phyloP scores from a whole-genome alignment of 1,139 yeast genomes.

The Lodderomyces parapsilosis region DNA sequence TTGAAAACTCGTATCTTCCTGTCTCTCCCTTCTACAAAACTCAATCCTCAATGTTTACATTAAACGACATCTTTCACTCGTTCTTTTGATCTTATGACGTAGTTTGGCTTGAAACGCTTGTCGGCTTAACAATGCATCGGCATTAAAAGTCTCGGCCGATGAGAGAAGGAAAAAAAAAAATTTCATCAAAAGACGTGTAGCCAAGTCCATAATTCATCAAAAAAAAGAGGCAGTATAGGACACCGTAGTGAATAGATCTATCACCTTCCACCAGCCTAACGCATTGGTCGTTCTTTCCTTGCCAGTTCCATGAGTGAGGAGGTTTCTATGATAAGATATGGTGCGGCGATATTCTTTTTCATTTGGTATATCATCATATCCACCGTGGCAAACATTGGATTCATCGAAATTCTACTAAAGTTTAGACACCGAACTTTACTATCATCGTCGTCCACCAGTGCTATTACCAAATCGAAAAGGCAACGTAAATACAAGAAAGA shows the following conservation, averaged over 20 bases:
- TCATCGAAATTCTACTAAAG: constrained; percentile 40
- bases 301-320: constrained; percentile 2
- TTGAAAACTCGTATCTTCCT: too few relatives aligned
- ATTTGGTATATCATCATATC: constrained; percentile 48
- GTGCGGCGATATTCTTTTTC: constrained; percentile 20
- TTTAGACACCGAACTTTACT: constrained; percentile 29
- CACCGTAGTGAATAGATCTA: neutral
- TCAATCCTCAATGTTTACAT: too few relatives aligned
- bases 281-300: neutral
- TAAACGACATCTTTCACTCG: neutral
- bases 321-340: neutral
- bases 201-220: neutral
- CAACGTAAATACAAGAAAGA: neutral
- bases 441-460: neutral
- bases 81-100: neutral
- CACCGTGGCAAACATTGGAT: constrained; percentile 46
- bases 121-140: neutral
- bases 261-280: neutral
- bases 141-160: neutral
- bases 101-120: too few relatives aligned
- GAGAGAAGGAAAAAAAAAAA: neutral
- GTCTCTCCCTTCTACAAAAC: too few relatives aligned
- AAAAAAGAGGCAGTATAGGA: neutral
- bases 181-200: neutral
- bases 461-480: neutral